Base-by-base conservation (phyloP, 1,139 yeast species). In the Eremothecium cymbalariae region DNA sequence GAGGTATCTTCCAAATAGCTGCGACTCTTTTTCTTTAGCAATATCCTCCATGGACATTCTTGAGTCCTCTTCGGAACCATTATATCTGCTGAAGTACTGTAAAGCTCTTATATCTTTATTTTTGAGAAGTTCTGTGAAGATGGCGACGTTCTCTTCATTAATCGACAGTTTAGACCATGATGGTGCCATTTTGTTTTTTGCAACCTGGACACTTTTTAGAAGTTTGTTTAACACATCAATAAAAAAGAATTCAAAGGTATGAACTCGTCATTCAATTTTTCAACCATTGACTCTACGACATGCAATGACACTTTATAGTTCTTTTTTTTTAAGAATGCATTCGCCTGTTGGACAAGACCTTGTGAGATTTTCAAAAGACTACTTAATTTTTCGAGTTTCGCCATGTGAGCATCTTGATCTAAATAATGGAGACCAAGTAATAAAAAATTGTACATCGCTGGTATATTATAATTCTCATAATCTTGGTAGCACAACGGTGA, bases 401-500 rank as follows among this genome's bases (percentile, higher is more conserved):
- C 32, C 8, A 35, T 9, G 24, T 45, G 46, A 6, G 34, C 39
- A 11, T 18, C 17, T 13, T n/a, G 17, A 5, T 26, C 36, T 24
- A 46, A 47, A 28, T 37, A 39, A 16, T 41, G 37, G 3, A 45
- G 11, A 8, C 56, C 53, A 28, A 42, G 41, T 8, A 34, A 19
- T 16, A 46, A 37, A 31, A 44, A 49, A 11, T 31, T 16, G 20
- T 38, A 36, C 21, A 51, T 19, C 18, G 25, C 32, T 8, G 31
- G 15, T 4, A 43, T 20, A 20, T 77, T 60, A 45, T 73, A 71
- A 2, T 45, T 39, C 32, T 64, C 59, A 38, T 77, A 57, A 23
- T 48, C 47, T 8, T 43, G 41, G 28, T 67, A 67, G 12, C 59
- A 61, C 12, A 64, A 45, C 12, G 32, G n/a, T 13, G 18, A 21